Percentiles rank a stretch among this genome's conserved stretches.
These are phyloP conservation scores for Plasmodium reichenowi DNA, from an alignment of 169 alveolate species.

Conservation along the genomic window DNA sequence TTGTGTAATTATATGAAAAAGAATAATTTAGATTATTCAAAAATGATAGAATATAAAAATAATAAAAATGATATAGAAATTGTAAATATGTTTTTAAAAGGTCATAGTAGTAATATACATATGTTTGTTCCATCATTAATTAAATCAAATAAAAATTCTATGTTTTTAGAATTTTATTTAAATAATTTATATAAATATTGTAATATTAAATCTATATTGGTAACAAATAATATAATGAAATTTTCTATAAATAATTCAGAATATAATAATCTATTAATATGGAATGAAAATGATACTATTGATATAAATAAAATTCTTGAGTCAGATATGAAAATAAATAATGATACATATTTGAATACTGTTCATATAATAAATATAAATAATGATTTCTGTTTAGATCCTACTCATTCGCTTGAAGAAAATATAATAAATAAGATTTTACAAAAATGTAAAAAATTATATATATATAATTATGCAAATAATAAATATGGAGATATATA, in stretches of 20 bases:
- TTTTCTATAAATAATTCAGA: slow-evolving; percentile 25
- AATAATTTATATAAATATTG: slow-evolving; percentile 45
- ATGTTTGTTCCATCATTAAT: slow-evolving; percentile 48
- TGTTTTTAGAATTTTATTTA: slow-evolving; percentile 19
- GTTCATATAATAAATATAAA: slow-evolving; percentile 51
- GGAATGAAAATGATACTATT: slow-evolving; percentile 22
- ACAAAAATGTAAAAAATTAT: slow-evolving; percentile 10
- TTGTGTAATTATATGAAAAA: neutral
- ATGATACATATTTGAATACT: neutral
- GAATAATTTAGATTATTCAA: neutral
- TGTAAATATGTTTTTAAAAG: slow-evolving; percentile 28
- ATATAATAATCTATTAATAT: slow-evolving; percentile 16
- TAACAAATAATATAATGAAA: slow-evolving; percentile 10
- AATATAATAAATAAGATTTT: neutral
- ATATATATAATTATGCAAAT: slow-evolving; percentile 36
- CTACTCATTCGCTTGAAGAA: neutral
- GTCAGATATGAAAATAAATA: neutral
- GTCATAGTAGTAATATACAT: slow-evolving; percentile 1
- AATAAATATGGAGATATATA: slow-evolving; percentile 42
- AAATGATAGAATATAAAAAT: neutral
- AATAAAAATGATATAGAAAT: slow-evolving; percentile 16
- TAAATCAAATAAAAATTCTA: slow-evolving; percentile 2
- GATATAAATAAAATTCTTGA: slow-evolving; percentile 2
- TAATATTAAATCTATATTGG: slow-evolving; percentile 13
- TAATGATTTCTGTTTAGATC: neutral